A percentile compares a stretch with the other conserved stretches of the same genome.
Evolutionary conservation across 1,284 basidiomycete genomes (phyloP).

Genomic region (Ustilago bromivora): DNA sequence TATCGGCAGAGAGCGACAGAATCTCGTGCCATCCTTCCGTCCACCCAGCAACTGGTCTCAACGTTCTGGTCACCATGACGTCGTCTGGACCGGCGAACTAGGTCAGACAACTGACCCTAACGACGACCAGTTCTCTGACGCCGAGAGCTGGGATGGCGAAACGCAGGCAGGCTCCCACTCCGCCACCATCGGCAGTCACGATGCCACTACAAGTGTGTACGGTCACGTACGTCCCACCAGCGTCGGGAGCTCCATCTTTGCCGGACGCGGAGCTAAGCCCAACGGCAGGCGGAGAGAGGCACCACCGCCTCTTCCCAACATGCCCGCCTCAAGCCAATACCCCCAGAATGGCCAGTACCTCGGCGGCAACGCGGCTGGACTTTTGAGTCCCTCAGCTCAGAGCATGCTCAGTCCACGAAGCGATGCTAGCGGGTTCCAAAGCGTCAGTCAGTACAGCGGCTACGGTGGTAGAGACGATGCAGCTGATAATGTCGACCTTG

Average conservation of each 20-base stretch:
- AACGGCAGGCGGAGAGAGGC: slow-evolving; percentile 37
- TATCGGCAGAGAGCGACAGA: slow-evolving; percentile 36
- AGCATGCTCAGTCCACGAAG: slow-evolving; percentile 35
- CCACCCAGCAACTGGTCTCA: slow-evolving; percentile 50
- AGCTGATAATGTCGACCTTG: slow-evolving; percentile 6
- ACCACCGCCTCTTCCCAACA: slow-evolving; percentile 44
- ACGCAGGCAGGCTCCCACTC: slow-evolving; percentile 25
- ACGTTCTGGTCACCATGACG: slow-evolving; percentile 43
- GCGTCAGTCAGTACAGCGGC: slow-evolving; percentile 42
- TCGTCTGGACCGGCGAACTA: slow-evolving; percentile 53
- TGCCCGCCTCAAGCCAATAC: slow-evolving; percentile 15
- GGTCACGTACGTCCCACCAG: slow-evolving; percentile 51
- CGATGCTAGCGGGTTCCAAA: slow-evolving; percentile 43
- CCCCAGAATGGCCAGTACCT: slow-evolving; percentile 13
- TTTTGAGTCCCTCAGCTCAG: slow-evolving; percentile 30
- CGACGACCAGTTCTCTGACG: slow-evolving; percentile 59
- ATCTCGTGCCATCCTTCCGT: slow-evolving; percentile 34
- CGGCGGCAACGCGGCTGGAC: slow-evolving; percentile 20
- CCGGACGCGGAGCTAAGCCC: slow-evolving; percentile 43
- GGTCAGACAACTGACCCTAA: slow-evolving; percentile 11
- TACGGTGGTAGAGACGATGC: slow-evolving; percentile 18
- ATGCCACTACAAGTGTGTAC: slow-evolving; percentile 34
- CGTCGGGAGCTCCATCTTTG: slow-evolving; percentile 60
- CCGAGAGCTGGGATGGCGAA: slow-evolving; percentile 56
- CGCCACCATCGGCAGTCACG: slow-evolving; percentile 24